These are phyloP conservation scores for Calonectria henricotiae DNA, from an alignment of 2,329 filamentous ascomycete species.

Conservation along the genomic window DNA sequence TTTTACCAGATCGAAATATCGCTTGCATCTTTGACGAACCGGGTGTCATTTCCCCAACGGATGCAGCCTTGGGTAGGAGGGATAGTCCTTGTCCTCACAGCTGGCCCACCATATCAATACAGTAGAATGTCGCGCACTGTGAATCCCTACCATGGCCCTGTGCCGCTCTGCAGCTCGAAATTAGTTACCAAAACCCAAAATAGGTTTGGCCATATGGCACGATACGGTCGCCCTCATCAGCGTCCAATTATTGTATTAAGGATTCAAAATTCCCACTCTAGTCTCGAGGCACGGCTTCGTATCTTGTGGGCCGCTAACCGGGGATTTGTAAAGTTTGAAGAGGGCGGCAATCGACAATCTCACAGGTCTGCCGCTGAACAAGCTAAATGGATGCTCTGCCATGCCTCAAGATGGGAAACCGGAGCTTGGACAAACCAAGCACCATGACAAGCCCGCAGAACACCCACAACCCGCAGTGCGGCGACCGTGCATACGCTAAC, in stretches of 20 bases:
- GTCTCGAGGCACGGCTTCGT: constrained; percentile 13
- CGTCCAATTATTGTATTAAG: constrained; percentile 44
- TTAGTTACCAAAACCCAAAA: constrained; percentile 40
- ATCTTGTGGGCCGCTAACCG: constrained; percentile 22
- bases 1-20: constrained; percentile 45
- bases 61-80: constrained; percentile 40
- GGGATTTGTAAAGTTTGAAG: constrained; percentile 18
- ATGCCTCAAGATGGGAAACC: constrained; percentile 29
- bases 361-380: neutral
- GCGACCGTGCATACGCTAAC: constrained; percentile 46
- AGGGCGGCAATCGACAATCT: constrained; percentile 15
- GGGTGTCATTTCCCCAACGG: constrained; percentile 51
- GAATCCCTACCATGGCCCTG: constrained; percentile 41
- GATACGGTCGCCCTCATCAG: constrained; percentile 38
- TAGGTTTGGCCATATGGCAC: constrained; percentile 36
- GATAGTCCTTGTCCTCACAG: constrained; percentile 47
- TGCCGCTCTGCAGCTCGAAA: constrained; percentile 45
- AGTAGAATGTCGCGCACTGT: constrained; percentile 45
- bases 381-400: constrained; percentile 12
- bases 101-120: constrained; percentile 41
- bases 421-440: constrained; percentile 42
- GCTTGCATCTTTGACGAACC: constrained; percentile 45
- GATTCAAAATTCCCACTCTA: constrained; percentile 44
- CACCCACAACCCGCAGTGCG: constrained; percentile 41
- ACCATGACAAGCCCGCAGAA: constrained; percentile 40